Evolutionary conservation across 2,329 filamentous ascomycete genomes (phyloP), one percentile per base, ranked within the genome.

Genomic region (Basipetospora chlamydospora): DNA sequence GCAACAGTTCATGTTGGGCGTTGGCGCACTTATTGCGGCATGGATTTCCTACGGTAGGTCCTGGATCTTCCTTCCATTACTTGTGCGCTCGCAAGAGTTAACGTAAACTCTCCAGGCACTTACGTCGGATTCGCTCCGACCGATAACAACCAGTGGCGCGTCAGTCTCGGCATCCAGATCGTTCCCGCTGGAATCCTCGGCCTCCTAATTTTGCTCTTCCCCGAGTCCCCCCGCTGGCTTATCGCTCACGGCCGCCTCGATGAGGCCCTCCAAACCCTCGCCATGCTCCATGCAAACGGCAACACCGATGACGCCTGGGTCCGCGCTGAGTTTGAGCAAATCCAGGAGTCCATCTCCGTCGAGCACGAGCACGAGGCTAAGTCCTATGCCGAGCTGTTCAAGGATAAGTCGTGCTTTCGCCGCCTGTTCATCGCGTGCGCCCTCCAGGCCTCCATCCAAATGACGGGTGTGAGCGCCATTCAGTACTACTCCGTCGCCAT

Each of bases 1-100:
- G 3, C 82, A 87, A 53, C 82, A 87, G 47, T 86, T 87, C 50
- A 87, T 87, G 80, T 54, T 88, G 35, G 82, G 81, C 1, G 70
- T 88, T 20, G 83, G 83, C 39, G 63, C 80, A 12, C 66, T 90
- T 2, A 58, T 76, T 12, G 82, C 83, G 0, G 67, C 74, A 0
- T 86, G 81, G 80, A 73, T 81, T 33, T 75, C 73, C 0, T 88
- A 77, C 42, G 82, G 76, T 30, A 60, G 58, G 12, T 60, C 30
- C 15, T 21, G 7, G 30, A 33, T 33, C 15, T 13, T 31, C 2
- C 12, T 3, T 16, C 16, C 23, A 2, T 17, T 15, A 23, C 16
- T 32, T 21, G 23, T 26, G 23, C 23, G 23, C n/a, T n/a, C n/a
- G 23, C 7, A 13, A 2, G 10, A n/a, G 21, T 3, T 12, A 16